A percentile compares a stretch with the other conserved stretches of the same genome.
These are phyloP conservation scores for Stemphylium beticola DNA, from an alignment of 2,329 filamentous ascomycete genomes.

Conservation along the genomic window DNA sequence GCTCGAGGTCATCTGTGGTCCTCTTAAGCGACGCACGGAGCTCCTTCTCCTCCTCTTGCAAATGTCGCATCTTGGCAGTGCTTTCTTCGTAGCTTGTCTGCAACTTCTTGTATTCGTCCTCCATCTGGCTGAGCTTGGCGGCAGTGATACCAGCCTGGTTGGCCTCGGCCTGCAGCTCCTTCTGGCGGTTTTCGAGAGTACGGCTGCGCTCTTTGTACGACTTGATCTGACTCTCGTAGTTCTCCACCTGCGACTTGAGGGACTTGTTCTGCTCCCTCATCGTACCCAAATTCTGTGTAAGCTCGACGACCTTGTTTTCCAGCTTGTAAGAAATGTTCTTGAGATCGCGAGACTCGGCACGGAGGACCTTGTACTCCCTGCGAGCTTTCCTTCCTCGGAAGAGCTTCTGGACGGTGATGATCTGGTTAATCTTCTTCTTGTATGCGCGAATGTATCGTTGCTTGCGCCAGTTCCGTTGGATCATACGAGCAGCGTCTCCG, in stretches of 20 bases:
- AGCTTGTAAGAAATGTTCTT: slow-evolving; percentile 99
- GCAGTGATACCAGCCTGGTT: slow-evolving; percentile 97
- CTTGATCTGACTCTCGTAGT: slow-evolving; percentile 94
- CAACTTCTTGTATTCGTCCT: slow-evolving; percentile 92
- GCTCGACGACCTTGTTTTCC: slow-evolving; percentile 98
- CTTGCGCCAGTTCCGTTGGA: slow-evolving; percentile 89
- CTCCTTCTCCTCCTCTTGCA: slow-evolving; percentile 91
- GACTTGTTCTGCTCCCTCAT: slow-evolving; percentile 96
- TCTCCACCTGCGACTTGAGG: slow-evolving; percentile 86
- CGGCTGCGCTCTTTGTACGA: slow-evolving; percentile 95
- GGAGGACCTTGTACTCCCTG: slow-evolving; percentile 83
- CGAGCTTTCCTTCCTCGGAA: slow-evolving; percentile 88
- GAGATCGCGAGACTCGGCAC: slow-evolving; percentile 95
- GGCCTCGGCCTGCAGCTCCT: slow-evolving; percentile 93
- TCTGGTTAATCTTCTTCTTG: slow-evolving; percentile 88
- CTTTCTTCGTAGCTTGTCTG: slow-evolving; percentile 91
- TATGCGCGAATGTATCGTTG: slow-evolving; percentile 79
- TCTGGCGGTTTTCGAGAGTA: slow-evolving; percentile 83
- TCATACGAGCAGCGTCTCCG: slow-evolving; percentile 87
- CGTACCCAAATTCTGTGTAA: slow-evolving; percentile 90
- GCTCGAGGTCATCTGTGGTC: slow-evolving; percentile 81
- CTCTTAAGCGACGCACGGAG: slow-evolving; percentile 81
- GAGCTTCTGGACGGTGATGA: slow-evolving; percentile 87
- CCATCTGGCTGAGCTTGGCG: slow-evolving; percentile 86
- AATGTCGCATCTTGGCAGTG: slow-evolving; percentile 84